Percentiles rank a stretch among this genome's conserved stretches.
These are phyloP conservation scores for Carex cristatella DNA, from an alignment of 176 grass and related monocot species.

Conservation along the genomic window DNA sequence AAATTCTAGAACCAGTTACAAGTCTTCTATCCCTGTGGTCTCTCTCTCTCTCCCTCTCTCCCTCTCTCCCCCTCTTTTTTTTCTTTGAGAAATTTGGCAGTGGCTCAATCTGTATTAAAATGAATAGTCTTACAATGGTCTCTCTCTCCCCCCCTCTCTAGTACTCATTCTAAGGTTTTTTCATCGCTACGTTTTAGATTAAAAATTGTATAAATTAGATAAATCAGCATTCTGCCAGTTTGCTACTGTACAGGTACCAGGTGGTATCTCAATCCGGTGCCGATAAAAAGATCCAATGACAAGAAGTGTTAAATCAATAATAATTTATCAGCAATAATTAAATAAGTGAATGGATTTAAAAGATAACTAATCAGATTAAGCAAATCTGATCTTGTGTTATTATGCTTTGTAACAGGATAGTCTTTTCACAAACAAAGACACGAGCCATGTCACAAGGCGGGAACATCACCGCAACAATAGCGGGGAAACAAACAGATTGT, in stretches of 20 bases:
- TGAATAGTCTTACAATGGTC: conserved; percentile 1
- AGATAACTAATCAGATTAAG: not conserved
- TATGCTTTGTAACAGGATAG: conserved; percentile 23
- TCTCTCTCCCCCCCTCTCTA: not conserved
- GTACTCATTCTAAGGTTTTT: not conserved
- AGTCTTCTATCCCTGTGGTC: conserved; percentile 27
- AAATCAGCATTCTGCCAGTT: not conserved
- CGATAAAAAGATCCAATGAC: not conserved
- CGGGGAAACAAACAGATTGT: conserved; percentile 25
- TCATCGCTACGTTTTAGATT: not conserved
- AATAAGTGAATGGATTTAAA: not conserved
- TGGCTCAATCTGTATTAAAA: too few relatives aligned
- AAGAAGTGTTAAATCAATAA: not conserved
- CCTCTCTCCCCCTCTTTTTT: not conserved
- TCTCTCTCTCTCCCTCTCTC: not conserved
- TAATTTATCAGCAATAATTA: not conserved
- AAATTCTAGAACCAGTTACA: conserved; percentile 13
- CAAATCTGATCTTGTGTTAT: not conserved
- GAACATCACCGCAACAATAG: conserved; percentile 17
- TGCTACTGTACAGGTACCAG: not conserved
- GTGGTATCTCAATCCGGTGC: not conserved
- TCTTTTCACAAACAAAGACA: conserved; percentile 20
- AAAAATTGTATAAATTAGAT: not conserved
- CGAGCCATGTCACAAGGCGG: not conserved
- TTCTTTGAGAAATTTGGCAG: too few relatives aligned